Conservation (phyloP, 2,329 filamentous ascomycete genomes). For the Penicillium sp. region DNA sequence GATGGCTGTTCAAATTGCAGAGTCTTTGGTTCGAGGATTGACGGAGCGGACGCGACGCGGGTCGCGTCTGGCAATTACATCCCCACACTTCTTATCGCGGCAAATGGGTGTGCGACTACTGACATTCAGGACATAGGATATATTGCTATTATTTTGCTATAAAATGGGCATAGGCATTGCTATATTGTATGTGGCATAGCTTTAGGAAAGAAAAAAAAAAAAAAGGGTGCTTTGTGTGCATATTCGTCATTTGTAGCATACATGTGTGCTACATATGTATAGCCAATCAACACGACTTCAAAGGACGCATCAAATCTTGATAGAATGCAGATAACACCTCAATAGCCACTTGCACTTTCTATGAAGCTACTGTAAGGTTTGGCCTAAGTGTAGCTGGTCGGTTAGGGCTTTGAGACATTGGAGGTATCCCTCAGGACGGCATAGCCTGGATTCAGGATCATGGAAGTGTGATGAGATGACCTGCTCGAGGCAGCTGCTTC, state of each 20-base stretch:
- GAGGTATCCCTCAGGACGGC: not conserved
- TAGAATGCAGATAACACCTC: not conserved
- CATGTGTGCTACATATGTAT: not conserved
- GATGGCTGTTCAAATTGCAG: not conserved
- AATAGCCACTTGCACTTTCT: not conserved
- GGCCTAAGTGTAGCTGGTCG: not conserved
- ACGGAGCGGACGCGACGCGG: conserved; percentile 16
- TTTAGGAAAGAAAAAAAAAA: too few species aligned
- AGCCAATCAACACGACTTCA: not conserved
- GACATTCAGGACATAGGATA: not conserved
- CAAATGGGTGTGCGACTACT: not conserved
- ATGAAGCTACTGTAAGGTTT: not conserved
- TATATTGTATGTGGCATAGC: too few species aligned
- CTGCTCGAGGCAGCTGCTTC: not conserved
- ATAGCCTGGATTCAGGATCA: too few species aligned
- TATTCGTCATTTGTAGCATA: not conserved
- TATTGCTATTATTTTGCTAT: not conserved
- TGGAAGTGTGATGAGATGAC: not conserved
- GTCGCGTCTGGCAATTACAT: conserved; percentile 13
- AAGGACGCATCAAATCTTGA: not conserved
- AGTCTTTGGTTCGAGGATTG: not conserved
- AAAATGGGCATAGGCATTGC: too few species aligned
- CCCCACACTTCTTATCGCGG: conserved; percentile 14
- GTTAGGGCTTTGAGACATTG: not conserved
- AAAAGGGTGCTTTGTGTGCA: not conserved